Evolutionary conservation across 1,139 yeast genomes (phyloP).

Genomic region (Fermentozyma sake): DNA sequence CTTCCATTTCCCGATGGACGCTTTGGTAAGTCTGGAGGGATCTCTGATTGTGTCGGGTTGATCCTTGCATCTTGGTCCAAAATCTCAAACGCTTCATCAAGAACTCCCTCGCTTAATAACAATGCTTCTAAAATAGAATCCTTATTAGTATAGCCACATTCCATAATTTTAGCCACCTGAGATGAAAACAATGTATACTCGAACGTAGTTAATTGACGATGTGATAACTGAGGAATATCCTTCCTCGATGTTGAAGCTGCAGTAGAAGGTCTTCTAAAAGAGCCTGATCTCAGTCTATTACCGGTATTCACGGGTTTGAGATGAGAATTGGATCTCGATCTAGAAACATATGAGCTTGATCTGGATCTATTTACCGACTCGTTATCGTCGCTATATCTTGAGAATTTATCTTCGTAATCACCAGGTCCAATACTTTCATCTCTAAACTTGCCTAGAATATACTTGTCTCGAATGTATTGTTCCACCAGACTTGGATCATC

Average conservation of each 20-base stretch:
- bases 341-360: constrained; percentile 14
- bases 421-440: constrained; percentile 24
- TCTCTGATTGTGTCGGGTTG: constrained; percentile 33
- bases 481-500: constrained; percentile 44
- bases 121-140: constrained; percentile 51
- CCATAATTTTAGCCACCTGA: constrained; percentile 35
- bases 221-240: constrained; percentile 32
- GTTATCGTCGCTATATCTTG: constrained; percentile 9
- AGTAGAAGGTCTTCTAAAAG: constrained; percentile 4
- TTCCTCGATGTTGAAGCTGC: constrained; percentile 1
- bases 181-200: constrained; percentile 39
- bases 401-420: constrained; percentile 21
- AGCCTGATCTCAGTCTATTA: constrained; percentile 15
- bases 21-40: constrained; percentile 37
- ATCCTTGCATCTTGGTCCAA: constrained; percentile 37
- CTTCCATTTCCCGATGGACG: constrained; percentile 26
- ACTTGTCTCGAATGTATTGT: constrained; percentile 51
- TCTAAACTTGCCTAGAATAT: constrained; percentile 42
- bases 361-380: too few relatives aligned
- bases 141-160: constrained; percentile 44
- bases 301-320: constrained; percentile 1
- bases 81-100: constrained; percentile 45
- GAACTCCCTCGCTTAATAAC: constrained; percentile 41
- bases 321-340: constrained; percentile 5
- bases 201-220: constrained; percentile 38